Conservation (phyloP, 345 rosid genomes). For the Balakata baccata region DNA sequence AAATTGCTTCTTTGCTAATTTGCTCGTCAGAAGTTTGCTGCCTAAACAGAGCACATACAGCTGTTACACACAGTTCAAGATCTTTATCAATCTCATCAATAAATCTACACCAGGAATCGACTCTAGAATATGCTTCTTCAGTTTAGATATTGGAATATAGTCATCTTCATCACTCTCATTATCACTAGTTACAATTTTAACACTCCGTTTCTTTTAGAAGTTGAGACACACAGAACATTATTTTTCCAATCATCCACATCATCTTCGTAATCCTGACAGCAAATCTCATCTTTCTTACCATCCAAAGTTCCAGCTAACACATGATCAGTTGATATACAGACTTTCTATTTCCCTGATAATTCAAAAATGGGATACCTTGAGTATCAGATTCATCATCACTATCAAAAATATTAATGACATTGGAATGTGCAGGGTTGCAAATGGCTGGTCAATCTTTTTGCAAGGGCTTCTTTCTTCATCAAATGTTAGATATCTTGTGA, state of each 20-base stretch:
- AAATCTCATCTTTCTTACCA: conserved; percentile 20
- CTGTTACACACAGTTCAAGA: conserved; percentile 68
- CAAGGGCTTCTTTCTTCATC: conserved; percentile 34
- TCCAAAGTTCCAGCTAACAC: conserved; percentile 11
- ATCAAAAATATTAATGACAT: conserved; percentile 45
- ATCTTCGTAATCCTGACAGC: conserved; percentile 29
- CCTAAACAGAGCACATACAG: conserved; percentile 69
- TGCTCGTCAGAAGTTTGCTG: conserved; percentile 64
- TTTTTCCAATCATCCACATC: conserved; percentile 31
- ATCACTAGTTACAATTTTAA: conserved; percentile 51
- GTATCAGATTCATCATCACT: conserved; percentile 44
- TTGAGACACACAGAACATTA: conserved; percentile 12
- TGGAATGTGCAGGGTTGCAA: conserved; percentile 15
- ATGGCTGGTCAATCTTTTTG: conserved; percentile 39
- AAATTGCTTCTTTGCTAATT: conserved; percentile 31
- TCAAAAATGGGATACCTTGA: background rate
- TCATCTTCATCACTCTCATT: conserved; percentile 54
- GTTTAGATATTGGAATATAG: conserved; percentile 40
- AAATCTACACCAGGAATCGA: conserved; percentile 32
- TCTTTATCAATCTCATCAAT: conserved; percentile 59
- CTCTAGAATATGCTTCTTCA: conserved; percentile 32
- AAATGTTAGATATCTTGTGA: conserved; percentile 43
- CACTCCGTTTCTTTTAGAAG: conserved; percentile 55
- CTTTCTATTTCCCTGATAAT: conserved; percentile 13
- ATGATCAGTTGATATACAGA: conserved; percentile 9